A percentile compares a stretch with the other conserved stretches of the same genome.
Evolutionary conservation across 225 moss, liverwort and hornwort species (phyloP).

Genomic region (Neckera pumila): DNA sequence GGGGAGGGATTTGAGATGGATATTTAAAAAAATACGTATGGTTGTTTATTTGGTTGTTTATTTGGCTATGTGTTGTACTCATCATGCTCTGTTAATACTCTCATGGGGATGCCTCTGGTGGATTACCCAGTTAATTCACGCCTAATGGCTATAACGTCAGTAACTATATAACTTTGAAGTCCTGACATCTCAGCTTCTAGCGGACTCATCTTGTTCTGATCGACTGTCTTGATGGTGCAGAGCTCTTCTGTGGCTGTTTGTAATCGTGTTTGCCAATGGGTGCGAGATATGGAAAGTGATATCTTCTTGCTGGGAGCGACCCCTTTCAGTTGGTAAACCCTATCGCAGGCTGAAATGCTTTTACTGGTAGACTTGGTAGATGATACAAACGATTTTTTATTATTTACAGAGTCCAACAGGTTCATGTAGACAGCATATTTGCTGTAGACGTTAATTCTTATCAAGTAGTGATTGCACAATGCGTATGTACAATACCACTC

Average conservation of each 20-base stretch:
- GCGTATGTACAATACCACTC: slow-evolving; percentile 26
- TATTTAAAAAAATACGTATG: neutral
- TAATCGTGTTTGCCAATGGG: slow-evolving; percentile 89
- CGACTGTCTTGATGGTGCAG: neutral
- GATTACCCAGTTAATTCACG: neutral
- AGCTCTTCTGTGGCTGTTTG: slow-evolving; percentile 74
- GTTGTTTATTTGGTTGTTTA: neutral
- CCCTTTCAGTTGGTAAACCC: slow-evolving; percentile 85
- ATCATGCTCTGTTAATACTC: neutral
- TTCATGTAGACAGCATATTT: slow-evolving; percentile 6
- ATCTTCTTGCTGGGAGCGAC: slow-evolving; percentile 88
- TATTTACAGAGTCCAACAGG: slow-evolving; percentile 9
- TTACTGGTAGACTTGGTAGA: slow-evolving; percentile 8
- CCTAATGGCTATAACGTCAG: neutral
- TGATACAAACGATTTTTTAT: slow-evolving; percentile 5
- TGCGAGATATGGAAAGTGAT: slow-evolving; percentile 91
- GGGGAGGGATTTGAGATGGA: neutral
- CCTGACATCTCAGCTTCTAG: neutral
- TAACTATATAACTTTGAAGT: neutral
- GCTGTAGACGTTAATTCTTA: slow-evolving; percentile 5
- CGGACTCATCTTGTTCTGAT: neutral
- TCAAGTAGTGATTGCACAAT: slow-evolving; percentile 10
- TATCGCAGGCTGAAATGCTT: slow-evolving; percentile 18
- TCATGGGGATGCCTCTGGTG: neutral
- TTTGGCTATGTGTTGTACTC: neutral